These are phyloP conservation scores for bread wheat (Triticum aestivum) DNA, from an alignment of 176 grass and related monocot species.

Conservation along the genomic window DNA sequence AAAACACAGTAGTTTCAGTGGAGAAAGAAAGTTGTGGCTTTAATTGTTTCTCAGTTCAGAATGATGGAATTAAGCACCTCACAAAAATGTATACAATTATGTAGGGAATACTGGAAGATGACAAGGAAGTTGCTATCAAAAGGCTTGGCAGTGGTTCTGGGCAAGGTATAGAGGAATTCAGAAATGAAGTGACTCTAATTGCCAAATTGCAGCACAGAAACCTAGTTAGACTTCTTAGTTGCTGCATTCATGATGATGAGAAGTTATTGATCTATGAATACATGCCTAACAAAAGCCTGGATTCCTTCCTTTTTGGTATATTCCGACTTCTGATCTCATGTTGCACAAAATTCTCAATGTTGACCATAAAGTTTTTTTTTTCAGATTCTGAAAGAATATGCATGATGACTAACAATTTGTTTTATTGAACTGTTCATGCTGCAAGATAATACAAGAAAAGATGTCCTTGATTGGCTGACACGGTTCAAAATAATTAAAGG, in stretches of 20 bases:
- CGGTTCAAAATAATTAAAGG: slow-evolving; percentile 45
- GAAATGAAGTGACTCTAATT: slow-evolving; percentile 57
- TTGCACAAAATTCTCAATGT: background rate
- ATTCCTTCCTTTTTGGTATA: slow-evolving; percentile 37
- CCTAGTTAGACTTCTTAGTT: slow-evolving; percentile 48
- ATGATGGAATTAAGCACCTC: background rate
- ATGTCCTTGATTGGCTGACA: slow-evolving; percentile 24
- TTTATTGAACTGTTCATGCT: background rate
- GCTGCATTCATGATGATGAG: slow-evolving; percentile 44
- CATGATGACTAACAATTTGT: background rate
- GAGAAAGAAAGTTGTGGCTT: background rate
- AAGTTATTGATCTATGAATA: slow-evolving; percentile 61
- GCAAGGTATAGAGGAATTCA: slow-evolving; percentile 44
- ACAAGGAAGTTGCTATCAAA: slow-evolving; percentile 58
- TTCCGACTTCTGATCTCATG: background rate
- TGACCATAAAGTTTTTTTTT: background rate
- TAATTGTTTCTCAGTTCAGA: background rate
- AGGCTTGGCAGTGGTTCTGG: slow-evolving; percentile 29
- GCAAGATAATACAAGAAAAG: background rate
- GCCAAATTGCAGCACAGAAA: slow-evolving; percentile 65
- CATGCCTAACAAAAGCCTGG: slow-evolving; percentile 59
- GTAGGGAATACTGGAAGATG: slow-evolving; percentile 35
- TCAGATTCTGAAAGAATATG: background rate
- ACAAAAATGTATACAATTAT: background rate
- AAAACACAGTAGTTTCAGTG: background rate